A percentile compares a stretch with the other conserved stretches of the same genome.
Conservation (phyloP, 1,139 yeast genomes). For the Zhuliangozyma blackwelliae region DNA sequence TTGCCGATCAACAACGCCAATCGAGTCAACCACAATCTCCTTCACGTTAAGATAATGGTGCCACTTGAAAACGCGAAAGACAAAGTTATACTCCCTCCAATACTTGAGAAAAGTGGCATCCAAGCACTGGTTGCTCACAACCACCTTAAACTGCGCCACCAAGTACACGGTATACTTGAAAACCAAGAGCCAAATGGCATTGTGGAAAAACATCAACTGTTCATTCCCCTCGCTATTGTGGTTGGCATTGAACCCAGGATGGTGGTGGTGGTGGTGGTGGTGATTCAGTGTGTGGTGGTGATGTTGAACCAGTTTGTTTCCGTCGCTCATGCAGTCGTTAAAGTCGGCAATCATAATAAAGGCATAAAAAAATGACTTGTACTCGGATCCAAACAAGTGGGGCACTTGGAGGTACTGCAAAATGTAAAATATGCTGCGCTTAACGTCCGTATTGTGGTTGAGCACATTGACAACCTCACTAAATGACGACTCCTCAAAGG, state of each 20-base stretch:
- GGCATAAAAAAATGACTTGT: constrained; percentile 18
- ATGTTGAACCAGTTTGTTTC: background rate
- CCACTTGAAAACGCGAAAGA: constrained; percentile 16
- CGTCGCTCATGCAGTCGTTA: constrained; percentile 12
- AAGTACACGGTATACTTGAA: constrained; percentile 17
- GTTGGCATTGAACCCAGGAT: constrained; percentile 28
- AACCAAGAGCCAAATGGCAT: constrained; percentile 20
- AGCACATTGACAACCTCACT: constrained; percentile 8
- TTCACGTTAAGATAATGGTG: constrained; percentile 15
- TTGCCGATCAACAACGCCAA: constrained; percentile 13
- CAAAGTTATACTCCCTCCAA: constrained; percentile 16
- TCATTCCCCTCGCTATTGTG: constrained; percentile 6
- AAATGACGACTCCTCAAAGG: constrained; percentile 9
- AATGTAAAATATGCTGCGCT: constrained; percentile 8
- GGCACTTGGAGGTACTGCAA: constrained; percentile 12
- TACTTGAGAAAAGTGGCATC: constrained; percentile 9
- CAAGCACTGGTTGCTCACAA: background rate
- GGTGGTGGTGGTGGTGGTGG: constrained; percentile 6
- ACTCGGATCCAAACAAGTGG: constrained; percentile 8
- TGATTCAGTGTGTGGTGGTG: no score
- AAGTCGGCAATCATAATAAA: constrained; percentile 24
- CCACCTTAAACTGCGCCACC: constrained; percentile 10
- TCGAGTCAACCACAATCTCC: constrained; percentile 10
- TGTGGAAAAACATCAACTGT: constrained; percentile 8
- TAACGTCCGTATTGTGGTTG: constrained; percentile 7